Percentiles rank a stretch among this genome's conserved stretches.
Conservation (phyloP, 495 filamentous ascomycete species). For the Parmelia sp. region DNA sequence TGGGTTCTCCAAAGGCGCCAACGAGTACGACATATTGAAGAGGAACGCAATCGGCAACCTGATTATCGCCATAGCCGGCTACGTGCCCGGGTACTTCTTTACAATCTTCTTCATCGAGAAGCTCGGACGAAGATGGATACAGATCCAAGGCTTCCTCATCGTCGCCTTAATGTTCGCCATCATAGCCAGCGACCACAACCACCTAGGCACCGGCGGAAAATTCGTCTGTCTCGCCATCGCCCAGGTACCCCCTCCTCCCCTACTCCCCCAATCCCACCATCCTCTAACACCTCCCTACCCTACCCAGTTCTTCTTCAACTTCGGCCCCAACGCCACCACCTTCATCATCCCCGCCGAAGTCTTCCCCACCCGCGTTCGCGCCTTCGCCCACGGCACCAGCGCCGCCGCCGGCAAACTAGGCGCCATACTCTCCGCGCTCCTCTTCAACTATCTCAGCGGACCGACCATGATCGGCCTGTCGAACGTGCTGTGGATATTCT, state of each 20-base stretch:
- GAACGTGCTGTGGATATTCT: slow-evolving; percentile 32
- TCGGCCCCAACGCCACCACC: slow-evolving; percentile 74
- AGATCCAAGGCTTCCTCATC: slow-evolving; percentile 67
- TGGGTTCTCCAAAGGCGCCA: slow-evolving; percentile 53
- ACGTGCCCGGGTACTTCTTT: slow-evolving; percentile 74
- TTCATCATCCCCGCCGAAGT: slow-evolving; percentile 87
- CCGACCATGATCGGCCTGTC: slow-evolving; percentile 24
- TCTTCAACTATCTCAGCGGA: slow-evolving; percentile 29
- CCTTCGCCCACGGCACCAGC: slow-evolving; percentile 76
- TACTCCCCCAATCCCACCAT: no score
- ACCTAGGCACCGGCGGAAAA: slow-evolving; percentile 40
- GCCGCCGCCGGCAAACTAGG: slow-evolving; percentile 79
- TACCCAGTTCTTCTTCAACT: slow-evolving; percentile 76
- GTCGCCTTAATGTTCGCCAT: slow-evolving; percentile 69
- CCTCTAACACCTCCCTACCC: no score
- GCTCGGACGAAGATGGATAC: slow-evolving; percentile 72
- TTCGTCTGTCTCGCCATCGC: slow-evolving; percentile 66
- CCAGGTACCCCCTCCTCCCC: slow-evolving; percentile 24
- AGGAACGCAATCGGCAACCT: slow-evolving; percentile 67
- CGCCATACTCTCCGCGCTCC: slow-evolving; percentile 47
- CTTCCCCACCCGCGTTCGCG: slow-evolving; percentile 83
- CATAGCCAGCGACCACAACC: slow-evolving; percentile 66
- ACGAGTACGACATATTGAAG: slow-evolving; percentile 58
- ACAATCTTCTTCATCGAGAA: slow-evolving; percentile 63
- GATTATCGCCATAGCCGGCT: slow-evolving; percentile 66